A percentile compares a stretch with the other conserved stretches of the same genome.
Conservation (phyloP, 306 rosid genomes). For the Astragalus membranaceus region DNA sequence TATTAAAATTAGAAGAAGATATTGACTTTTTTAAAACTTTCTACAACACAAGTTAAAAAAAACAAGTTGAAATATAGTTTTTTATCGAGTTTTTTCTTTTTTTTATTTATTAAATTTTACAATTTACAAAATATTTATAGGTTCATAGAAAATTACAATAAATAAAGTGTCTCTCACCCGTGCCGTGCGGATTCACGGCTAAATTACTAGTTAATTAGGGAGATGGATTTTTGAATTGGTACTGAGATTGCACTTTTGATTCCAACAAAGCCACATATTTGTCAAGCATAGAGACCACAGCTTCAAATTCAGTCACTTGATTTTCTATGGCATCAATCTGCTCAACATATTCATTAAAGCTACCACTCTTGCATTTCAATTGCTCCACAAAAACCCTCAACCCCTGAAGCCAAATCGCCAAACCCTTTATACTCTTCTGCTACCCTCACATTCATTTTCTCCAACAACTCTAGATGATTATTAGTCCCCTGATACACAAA, state of each 20-base stretch:
- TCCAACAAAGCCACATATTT: slow-evolving; percentile 57
- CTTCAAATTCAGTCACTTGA: slow-evolving; percentile 89
- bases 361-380: slow-evolving; percentile 63
- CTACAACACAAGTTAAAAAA: too few relatives aligned
- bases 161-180: too few relatives aligned
- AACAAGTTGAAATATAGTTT: too few relatives aligned
- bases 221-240: slow-evolving; percentile 37
- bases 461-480: slow-evolving; percentile 75
- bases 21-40: too few relatives aligned
- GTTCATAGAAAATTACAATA: too few relatives aligned
- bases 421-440: slow-evolving; percentile 76
- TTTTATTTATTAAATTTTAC: too few relatives aligned
- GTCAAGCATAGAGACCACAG: slow-evolving; percentile 76
- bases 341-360: slow-evolving; percentile 60
- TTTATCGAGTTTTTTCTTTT: too few relatives aligned
- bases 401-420: slow-evolving; percentile 91
- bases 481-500: slow-evolving; percentile 52
- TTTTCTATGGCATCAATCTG: slow-evolving; percentile 74
- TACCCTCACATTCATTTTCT: slow-evolving; percentile 74
- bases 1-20: too few relatives aligned
- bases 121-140: too few relatives aligned
- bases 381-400: slow-evolving; percentile 83
- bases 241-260: slow-evolving; percentile 48
- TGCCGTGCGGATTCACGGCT: too few relatives aligned
- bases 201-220: slow-evolving; percentile 16